These are phyloP conservation scores for Boletus rubescentipes DNA, from an alignment of 768 basidiomycete genomes.

Conservation along the genomic window DNA sequence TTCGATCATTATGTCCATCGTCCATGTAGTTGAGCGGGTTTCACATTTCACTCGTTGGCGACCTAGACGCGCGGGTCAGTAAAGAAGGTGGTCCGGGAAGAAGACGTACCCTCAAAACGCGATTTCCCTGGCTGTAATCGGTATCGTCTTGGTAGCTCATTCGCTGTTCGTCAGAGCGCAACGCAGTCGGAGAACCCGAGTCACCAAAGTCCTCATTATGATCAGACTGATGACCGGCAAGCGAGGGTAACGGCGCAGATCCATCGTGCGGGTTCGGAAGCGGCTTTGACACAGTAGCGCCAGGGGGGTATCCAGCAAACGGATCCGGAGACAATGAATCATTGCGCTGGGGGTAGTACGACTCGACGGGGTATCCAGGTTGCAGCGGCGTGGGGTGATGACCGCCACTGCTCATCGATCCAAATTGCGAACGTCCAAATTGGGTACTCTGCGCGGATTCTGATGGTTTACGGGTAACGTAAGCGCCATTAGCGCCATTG, in stretches of 20 bases:
- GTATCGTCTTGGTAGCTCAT: slow-evolving; percentile 32
- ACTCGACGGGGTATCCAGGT: slow-evolving; percentile 26
- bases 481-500: slow-evolving; percentile 1
- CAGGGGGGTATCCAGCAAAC: slow-evolving; percentile 30
- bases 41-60: slow-evolving; percentile 20
- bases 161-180: slow-evolving; percentile 20
- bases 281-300: neutral
- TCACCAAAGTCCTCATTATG: slow-evolving; percentile 12
- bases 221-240: slow-evolving; percentile 12
- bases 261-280: slow-evolving; percentile 25
- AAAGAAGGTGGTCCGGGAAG: no score
- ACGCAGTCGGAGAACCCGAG: neutral
- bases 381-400: slow-evolving; percentile 20
- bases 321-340: slow-evolving; percentile 26
- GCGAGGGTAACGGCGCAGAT: slow-evolving; percentile 7
- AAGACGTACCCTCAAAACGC: slow-evolving; percentile 29
- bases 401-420: slow-evolving; percentile 17
- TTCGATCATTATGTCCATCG: slow-evolving; percentile 1
- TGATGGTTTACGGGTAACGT: slow-evolving; percentile 25
- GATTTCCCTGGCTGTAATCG: slow-evolving; percentile 29
- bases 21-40: neutral
- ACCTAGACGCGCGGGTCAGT: slow-evolving; percentile 8
- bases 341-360: slow-evolving; percentile 24
- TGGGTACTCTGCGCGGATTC: slow-evolving; percentile 29
- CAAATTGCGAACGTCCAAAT: slow-evolving; percentile 20